Base-by-base conservation (phyloP, 2,329 filamentous ascomycete species). In the Fusarium heterosporum region DNA sequence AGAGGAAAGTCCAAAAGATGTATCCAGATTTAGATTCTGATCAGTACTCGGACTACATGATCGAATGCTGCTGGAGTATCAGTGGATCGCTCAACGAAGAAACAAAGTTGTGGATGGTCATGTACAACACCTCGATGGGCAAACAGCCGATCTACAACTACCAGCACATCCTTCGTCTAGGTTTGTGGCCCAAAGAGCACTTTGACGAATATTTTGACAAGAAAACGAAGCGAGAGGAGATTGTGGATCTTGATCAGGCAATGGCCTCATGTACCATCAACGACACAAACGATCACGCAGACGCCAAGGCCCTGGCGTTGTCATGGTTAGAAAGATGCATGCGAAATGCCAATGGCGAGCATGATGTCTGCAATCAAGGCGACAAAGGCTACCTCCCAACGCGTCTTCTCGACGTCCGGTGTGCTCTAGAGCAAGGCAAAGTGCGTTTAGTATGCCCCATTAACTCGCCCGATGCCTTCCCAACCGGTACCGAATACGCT, bases 91-190 rank as follows among this genome's bases (percentile, higher is more conserved):
- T 8, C 5, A 9, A 29, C 5, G 25, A 38, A 3, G 50, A 53
- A n/a, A 53, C 14, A 0, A 53, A 30, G 12, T 22, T 53, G 50
- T 53, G 50, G 40, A 46, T 53, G 40, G 40, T 53, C 11, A 45
- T 53, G 40, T 53, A 53, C 7, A 36, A 53, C 14, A 30, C 25
- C 1, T 46, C 40, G 7, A 29, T n/a, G 2, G 13, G 8, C 3
- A 53, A 53, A n/a, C 17, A 16, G 30, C 40, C 50, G 2, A n/a
- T 38, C 7, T 45, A 53, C 29, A 53, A 53, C 9, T 53, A 53
- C 16, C 40, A 53, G 19, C 50, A 53, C 38, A 13, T 53, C 4
- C 8, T 53, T 6, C 50, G 50, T 2, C 4, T 53, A 3, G 50
- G 40, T 1, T 8, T 53, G 3, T 53, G 50, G 50, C 19, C 39